phyloP scores from a whole-genome alignment of 73 alveolate species.

The Stentor roeselii region DNA sequence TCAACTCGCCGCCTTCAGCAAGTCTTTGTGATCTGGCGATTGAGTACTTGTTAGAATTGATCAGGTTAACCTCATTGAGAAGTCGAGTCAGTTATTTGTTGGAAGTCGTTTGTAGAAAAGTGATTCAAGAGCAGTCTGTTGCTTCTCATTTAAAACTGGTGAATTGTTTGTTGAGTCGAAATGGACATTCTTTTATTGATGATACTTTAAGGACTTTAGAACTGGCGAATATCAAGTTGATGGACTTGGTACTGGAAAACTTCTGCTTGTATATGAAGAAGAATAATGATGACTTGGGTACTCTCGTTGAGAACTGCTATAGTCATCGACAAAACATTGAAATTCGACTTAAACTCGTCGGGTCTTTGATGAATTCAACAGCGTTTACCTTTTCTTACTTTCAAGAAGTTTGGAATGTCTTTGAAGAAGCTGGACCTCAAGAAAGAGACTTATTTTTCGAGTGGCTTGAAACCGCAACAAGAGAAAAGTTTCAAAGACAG shows the following conservation, averaged over 20 bases:
- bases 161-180: neutral
- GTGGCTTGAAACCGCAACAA: constrained; percentile 3
- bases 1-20: neutral
- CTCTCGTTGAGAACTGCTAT: neutral
- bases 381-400: neutral
- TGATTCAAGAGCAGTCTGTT: neutral
- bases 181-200: neutral
- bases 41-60: neutral
- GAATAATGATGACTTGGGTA: neutral
- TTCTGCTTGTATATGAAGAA: neutral
- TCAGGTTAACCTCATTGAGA: neutral
- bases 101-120: neutral
- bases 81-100: neutral
- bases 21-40: neutral
- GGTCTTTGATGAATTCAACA: constrained; percentile 31
- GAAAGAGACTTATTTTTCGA: constrained; percentile 12
- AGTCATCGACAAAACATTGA: constrained; percentile 44
- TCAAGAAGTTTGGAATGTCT: neutral
- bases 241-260: neutral
- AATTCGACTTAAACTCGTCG: constrained; percentile 44
- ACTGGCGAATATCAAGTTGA: too few relatives aligned
- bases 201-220: neutral
- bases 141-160: neutral
- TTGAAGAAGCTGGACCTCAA: neutral
- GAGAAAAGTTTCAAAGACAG: neutral